phyloP scores from a whole-genome alignment of 345 rosid genomes.

The Lepidium sativum region DNA sequence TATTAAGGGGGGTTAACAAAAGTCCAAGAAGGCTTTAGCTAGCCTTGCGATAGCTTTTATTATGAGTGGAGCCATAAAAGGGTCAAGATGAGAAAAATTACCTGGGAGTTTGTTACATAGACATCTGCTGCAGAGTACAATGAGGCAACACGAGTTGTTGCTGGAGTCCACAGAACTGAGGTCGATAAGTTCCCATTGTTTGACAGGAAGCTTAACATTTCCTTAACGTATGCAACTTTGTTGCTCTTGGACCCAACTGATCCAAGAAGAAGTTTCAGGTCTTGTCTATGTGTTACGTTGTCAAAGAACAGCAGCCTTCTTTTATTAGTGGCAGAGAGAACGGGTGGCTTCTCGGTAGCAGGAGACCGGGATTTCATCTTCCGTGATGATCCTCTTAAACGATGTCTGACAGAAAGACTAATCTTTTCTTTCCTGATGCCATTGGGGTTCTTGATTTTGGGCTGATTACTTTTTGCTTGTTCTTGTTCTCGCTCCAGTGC shows the following conservation, averaged over 20 bases:
- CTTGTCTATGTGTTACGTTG: conserved; percentile 31
- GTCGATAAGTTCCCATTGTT: conserved; percentile 53
- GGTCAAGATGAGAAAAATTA: conserved; percentile 13
- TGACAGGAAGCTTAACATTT: conserved; percentile 50
- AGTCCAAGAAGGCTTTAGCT: conserved; percentile 1
- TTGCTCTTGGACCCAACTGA: conserved; percentile 98
- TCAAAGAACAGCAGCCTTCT: conserved; percentile 30
- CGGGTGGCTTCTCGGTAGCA: conserved; percentile 12
- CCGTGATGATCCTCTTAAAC: conserved; percentile 55
- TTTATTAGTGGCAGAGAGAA: conserved; percentile 22
- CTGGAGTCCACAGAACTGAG: conserved; percentile 71
- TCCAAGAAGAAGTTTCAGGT: conserved; percentile 78
- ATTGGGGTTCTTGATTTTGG: conserved; percentile 32
- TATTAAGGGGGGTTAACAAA: not conserved
- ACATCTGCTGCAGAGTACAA: conserved; percentile 95
- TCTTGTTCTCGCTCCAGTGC: conserved; percentile 34
- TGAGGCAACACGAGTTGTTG: conserved; percentile 82
- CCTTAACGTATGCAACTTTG: conserved; percentile 73
- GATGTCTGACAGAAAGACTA: conserved; percentile 46
- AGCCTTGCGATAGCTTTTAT: not conserved
- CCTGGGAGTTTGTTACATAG: conserved; percentile 91
- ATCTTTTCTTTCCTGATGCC: conserved; percentile 22
- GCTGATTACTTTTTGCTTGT: conserved; percentile 20
- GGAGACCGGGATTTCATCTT: conserved; percentile 17
- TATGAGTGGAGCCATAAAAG: not conserved